Evolutionary conservation across 139 green algal species (phyloP), one percentile per base, ranked within the genome.

Genomic region (Yamagishiella unicocca): DNA sequence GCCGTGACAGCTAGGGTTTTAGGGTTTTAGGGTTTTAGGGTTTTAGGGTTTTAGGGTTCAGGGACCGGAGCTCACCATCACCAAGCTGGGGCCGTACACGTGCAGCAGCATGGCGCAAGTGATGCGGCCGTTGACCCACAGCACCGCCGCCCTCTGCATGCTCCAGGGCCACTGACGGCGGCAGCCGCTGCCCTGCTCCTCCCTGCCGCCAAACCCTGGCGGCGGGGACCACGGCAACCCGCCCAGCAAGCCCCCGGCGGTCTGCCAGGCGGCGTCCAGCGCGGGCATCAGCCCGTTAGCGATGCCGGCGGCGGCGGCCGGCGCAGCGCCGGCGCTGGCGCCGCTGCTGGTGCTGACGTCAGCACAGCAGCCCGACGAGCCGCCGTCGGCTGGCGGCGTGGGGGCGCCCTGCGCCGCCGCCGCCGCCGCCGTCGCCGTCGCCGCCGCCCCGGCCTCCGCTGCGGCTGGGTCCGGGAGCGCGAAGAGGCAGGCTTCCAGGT

Each of bases 81-180:
- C 75, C 31, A 82, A 19, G 33, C 21, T 50, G 33, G 50, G 31
- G 31, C 75, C 75, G 46, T 70, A 82, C 31, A 82, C 19, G 12
- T 50, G 75, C 33, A 68, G 31, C 46, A 68, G 75, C 37, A 82
- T 35, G 40, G 68, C 46, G 8, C 40, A 31, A 10, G 31, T 24
- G 21, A 82, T 45, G 21, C 75, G 75, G 4, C 37, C 75, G 12
- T 82, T 50, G 50, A 68, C 75, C 75, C 75, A 82, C 33, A 82
- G 50, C 75, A 82, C 46, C 22, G 75, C 75, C n/a, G 33, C 46
- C 2, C 55, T 50, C 75, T 68, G 75, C 75, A 82, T 55, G 50
- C 73, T 27, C 75, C 75, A 55, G 22, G 46, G 50, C 73, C 45
- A 62, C 73, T 27, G 67, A 22, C 43, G 73, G 8, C 42, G 72